Evolutionary conservation across 371 early-diverging fungal species (phyloP).

Genomic region (Mucor indicus): DNA sequence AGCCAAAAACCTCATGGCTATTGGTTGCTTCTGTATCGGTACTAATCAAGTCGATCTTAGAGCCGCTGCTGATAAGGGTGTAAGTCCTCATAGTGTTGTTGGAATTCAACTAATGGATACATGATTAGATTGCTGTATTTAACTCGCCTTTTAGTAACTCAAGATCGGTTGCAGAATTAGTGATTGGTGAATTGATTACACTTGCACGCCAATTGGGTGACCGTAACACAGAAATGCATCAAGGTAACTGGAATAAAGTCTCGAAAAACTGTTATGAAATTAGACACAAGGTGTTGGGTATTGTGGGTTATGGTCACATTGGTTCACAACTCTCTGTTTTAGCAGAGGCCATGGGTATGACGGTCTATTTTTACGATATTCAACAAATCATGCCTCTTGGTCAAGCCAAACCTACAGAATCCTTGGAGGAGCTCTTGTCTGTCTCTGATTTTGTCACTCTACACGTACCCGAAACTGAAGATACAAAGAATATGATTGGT

Average conservation of each 20-base stretch:
- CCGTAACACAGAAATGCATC: slow-evolving; percentile 86
- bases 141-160: slow-evolving; percentile 96
- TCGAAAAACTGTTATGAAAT: slow-evolving; percentile 85
- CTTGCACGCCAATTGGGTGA: slow-evolving; percentile 92
- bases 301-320: slow-evolving; percentile 96
- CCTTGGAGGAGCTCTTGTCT: slow-evolving; percentile 73
- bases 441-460: slow-evolving; percentile 86
- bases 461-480: slow-evolving; percentile 93
- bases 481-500: slow-evolving; percentile 94
- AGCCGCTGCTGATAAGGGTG: slow-evolving; percentile 79
- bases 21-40: slow-evolving; percentile 98
- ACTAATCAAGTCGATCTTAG: slow-evolving; percentile 94
- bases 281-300: slow-evolving; percentile 91
- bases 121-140: slow-evolving; percentile 83
- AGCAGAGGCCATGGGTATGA: slow-evolving; percentile 95
- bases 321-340: slow-evolving; percentile 93
- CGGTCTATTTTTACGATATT: slow-evolving; percentile 82
- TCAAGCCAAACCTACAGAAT: slow-evolving; percentile 53
- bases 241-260: slow-evolving; percentile 90
- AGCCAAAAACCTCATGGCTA: slow-evolving; percentile 84
- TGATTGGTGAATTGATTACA: slow-evolving; percentile 85
- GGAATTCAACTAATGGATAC: not conserved
- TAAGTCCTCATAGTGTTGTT: slow-evolving; percentile 35
- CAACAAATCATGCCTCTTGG: slow-evolving; percentile 93
- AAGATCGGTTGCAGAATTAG: slow-evolving; percentile 85